Conservation (phyloP, 2,329 filamentous ascomycete species). For the Colletotrichum viniferum region DNA sequence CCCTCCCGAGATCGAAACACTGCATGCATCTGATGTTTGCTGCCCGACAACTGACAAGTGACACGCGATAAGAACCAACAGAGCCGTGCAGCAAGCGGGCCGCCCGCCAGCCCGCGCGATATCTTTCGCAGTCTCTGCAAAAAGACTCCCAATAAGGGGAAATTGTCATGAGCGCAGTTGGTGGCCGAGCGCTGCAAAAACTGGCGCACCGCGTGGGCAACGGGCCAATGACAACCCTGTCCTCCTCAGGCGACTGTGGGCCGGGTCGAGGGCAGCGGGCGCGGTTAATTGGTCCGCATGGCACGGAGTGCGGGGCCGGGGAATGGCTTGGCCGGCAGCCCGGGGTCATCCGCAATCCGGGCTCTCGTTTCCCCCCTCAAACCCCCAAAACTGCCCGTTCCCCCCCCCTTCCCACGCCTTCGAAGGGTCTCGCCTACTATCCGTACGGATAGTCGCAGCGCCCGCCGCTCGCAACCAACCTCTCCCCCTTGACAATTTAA, state of each 20-base stretch:
- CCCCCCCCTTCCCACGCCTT: background rate
- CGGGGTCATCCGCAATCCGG: background rate
- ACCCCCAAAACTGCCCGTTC: background rate
- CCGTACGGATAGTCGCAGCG: too few relatives aligned
- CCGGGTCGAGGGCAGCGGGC: background rate
- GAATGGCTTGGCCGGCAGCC: background rate
- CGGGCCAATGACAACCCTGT: background rate
- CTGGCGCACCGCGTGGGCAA: background rate
- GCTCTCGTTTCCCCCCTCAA: background rate
- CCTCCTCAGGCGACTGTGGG: background rate
- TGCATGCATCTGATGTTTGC: background rate
- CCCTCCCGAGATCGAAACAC: background rate
- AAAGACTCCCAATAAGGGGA: background rate
- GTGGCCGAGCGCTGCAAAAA: background rate
- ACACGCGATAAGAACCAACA: background rate
- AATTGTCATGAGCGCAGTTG: background rate
- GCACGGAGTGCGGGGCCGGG: background rate
- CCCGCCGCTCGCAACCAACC: background rate
- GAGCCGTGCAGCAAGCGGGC: background rate
- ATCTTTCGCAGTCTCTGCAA: background rate
- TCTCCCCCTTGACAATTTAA: background rate
- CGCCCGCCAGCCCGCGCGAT: background rate
- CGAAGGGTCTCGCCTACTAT: background rate
- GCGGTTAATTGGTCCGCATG: background rate
- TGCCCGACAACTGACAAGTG: background rate